A percentile compares a stretch with the other conserved stretches of the same genome.
Conservation (phyloP, 2,329 filamentous ascomycete genomes). For the Beauveria caledonica region DNA sequence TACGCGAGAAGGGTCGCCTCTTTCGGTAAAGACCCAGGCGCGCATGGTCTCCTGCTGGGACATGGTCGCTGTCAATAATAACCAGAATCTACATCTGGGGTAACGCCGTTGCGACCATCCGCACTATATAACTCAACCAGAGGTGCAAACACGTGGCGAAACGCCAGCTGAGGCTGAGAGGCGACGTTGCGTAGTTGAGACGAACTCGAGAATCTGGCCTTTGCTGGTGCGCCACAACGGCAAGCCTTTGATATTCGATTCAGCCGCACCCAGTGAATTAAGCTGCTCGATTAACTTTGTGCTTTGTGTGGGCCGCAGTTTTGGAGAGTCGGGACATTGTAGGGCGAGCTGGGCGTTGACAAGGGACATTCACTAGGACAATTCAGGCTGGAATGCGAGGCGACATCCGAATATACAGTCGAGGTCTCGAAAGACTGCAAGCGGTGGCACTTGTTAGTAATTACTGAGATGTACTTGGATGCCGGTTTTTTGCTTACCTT, state of each 20-base stretch:
- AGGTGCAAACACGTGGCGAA: background rate
- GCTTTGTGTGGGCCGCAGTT: background rate
- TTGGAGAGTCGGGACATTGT: too few species aligned
- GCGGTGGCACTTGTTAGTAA: too few species aligned
- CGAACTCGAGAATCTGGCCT: background rate
- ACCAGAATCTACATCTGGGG: background rate
- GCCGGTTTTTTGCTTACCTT: too few species aligned
- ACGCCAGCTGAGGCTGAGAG: conserved; percentile 3
- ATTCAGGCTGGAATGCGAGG: background rate
- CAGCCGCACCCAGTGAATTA: background rate
- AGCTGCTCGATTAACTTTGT: conserved; percentile 2
- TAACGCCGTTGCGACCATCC: background rate
- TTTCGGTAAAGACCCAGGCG: conserved; percentile 23
- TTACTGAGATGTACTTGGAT: too few species aligned
- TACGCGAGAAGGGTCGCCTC: conserved; percentile 21
- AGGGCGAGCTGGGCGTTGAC: background rate
- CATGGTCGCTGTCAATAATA: background rate
- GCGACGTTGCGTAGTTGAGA: background rate
- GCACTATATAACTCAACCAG: background rate
- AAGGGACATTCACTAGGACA: background rate
- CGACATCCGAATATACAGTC: too few species aligned
- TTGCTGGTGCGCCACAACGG: background rate
- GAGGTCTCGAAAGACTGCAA: too few species aligned
- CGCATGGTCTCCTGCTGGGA: conserved; percentile 12
- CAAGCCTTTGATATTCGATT: background rate